Evolutionary conservation across 2,329 filamentous ascomycete genomes (phyloP), one percentile per base, ranked within the genome.

Genomic region (Colletotrichum sp.): DNA sequence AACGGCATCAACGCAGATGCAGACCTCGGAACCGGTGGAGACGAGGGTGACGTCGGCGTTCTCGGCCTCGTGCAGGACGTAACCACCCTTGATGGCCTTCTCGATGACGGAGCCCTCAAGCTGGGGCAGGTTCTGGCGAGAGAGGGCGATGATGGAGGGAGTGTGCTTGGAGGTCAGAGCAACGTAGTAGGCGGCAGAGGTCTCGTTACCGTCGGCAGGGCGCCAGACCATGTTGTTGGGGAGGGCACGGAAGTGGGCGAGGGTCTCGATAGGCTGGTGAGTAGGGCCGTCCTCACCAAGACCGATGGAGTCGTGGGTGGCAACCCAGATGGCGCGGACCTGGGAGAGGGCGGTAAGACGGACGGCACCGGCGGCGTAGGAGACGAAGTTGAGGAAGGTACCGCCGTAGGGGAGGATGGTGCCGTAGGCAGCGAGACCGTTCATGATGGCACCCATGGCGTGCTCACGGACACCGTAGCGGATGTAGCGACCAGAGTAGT

Each of bases 191-290:
- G 97, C 96, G 83, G 96, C 96, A 84, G 95, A 98, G 82, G 95
- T 97, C 94, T 99, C 97, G 90, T 99, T 99, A 84, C 96, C 96
- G 84, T 99, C 97, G 82, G 97, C 96, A 81, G 97, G 97, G 85
- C 97, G 96, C 97, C 97, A 99, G 83, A 99, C 96, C 95, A 99
- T 98, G 91, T 94, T 95, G 94, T 99, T 99, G 84, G 97, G 97
- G 81, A 99, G 92, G 79, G 97, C 97, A 86, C 97, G 96, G 95
- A 99, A 99, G 89, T 99, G 97, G 77, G 96, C 94, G 79, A 99
- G 93, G 60, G 96, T 98, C 93, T 99, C 97, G 81, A 99, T 98
- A 86, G 97, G 97, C 92, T 99, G 97, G 90, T 99, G 97, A 74
- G 97, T 99, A 81, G 97, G 96, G 79, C 97, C 97, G 84, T 99